Evolutionary conservation across 768 basidiomycete genomes (phyloP), one percentile per base, ranked within the genome.

Genomic region (Suillus americanus): DNA sequence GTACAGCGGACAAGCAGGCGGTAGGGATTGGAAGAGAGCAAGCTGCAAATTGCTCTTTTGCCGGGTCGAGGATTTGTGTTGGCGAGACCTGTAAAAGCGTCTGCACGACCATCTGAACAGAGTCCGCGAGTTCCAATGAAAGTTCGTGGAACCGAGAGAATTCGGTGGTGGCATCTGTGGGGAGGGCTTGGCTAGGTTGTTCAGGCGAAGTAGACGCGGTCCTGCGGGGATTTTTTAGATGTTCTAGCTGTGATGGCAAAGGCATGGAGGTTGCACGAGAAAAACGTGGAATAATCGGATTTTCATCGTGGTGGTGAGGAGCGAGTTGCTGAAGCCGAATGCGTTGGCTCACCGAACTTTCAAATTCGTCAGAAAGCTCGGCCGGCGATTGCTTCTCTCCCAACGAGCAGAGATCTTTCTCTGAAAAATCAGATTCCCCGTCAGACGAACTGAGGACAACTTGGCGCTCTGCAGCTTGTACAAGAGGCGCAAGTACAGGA

Each of bases 61-160:
- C 89, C n/a, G 92, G 87, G 73, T 97, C 95, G 54, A 97, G 83
- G 23, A 97, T 79, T 75, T 98, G 96, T 0, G 91, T 86, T 4
- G 95, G 95, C 0, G 92, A 92, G 67, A 97, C 82, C 71, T 96
- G 94, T 3, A 97, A 84, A 69, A 98, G 85, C 2, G 93, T 96
- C 74, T 97, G 94, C 45, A 97, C 90, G 64, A 93, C 87, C 80
- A 91, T 86, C 79, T 97, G 95, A 14, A 95, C 86, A 13, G 90
- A 89, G 76, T 97, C 96, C 14, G 96, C 94, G 16, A 97, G 82
- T 76, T 98, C 95, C 35, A 91, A 78, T 0, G 94, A 93, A 62
- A 96, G 79, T 65, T 91, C 90, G 51, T 85, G 83, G 67, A 90
- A 80, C 63, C 80, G 83, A 12, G 74, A 71, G 38, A 63, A 60